Percentiles rank a stretch among this genome's conserved stretches.
Conservation (phyloP, 2,329 filamentous ascomycete genomes). For the Berkeleyomyces rouxiae region DNA sequence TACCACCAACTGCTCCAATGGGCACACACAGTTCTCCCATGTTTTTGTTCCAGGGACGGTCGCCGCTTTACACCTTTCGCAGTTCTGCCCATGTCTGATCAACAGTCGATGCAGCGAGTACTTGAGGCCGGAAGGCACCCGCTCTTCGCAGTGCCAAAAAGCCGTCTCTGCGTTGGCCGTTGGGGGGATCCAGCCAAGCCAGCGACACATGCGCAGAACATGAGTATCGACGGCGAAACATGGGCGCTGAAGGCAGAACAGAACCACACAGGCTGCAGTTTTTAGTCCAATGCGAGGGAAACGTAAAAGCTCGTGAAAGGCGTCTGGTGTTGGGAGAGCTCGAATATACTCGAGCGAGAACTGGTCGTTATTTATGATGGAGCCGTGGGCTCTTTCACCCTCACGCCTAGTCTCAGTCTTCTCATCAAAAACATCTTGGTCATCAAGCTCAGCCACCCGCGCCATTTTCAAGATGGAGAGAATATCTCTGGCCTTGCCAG, state of each 20-base stretch:
- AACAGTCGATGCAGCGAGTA: constrained; percentile 39
- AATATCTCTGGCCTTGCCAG: constrained; percentile 55
- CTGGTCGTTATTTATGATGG: neutral
- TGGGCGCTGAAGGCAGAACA: constrained; percentile 36
- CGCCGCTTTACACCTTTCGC: constrained; percentile 27
- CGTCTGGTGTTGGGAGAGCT: constrained; percentile 27
- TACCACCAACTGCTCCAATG: neutral
- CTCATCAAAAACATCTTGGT: neutral
- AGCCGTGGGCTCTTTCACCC: constrained; percentile 29
- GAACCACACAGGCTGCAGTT: constrained; percentile 38
- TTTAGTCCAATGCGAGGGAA: constrained; percentile 40
- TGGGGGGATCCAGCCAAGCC: constrained; percentile 39
- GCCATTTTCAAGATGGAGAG: constrained; percentile 59
- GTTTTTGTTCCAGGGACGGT: constrained; percentile 43
- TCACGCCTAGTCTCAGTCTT: neutral
- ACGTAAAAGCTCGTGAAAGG: constrained; percentile 32
- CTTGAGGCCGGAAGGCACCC: constrained; percentile 35
- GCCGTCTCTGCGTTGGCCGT: constrained; percentile 29
- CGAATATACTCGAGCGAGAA: constrained; percentile 38
- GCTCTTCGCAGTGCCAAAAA: constrained; percentile 36
- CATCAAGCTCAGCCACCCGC: constrained; percentile 32
- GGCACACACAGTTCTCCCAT: constrained; percentile 3
- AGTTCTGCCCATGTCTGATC: constrained; percentile 35
- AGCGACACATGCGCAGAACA: constrained; percentile 33
- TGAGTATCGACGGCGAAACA: constrained; percentile 44